phyloP scores from a whole-genome alignment of 768 basidiomycete genomes.

The Neoboletus brunneissimus region DNA sequence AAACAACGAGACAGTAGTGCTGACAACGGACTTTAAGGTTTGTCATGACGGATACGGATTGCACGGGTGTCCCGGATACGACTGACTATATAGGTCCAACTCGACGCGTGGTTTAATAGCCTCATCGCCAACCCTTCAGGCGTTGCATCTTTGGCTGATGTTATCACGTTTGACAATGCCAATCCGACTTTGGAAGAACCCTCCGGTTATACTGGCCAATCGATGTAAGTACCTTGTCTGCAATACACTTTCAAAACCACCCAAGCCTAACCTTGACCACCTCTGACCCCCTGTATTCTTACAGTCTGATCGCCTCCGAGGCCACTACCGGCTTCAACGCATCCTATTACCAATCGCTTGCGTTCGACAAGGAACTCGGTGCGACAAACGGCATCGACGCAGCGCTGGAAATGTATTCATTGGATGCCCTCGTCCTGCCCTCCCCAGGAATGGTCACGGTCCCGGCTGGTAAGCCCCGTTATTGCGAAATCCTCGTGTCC shows the following conservation, averaged over 20 bases:
- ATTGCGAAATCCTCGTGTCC: not conserved
- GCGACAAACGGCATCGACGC: constrained; percentile 54
- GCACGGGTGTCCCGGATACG: not conserved
- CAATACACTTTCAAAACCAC: not conserved
- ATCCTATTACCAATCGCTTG: constrained; percentile 44
- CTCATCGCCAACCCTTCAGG: constrained; percentile 55
- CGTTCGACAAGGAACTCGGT: constrained; percentile 46
- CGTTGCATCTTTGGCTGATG: constrained; percentile 54
- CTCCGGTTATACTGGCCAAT: constrained; percentile 34
- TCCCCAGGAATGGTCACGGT: constrained; percentile 21
- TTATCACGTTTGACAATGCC: constrained; percentile 53
- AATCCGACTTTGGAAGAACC: constrained; percentile 48
- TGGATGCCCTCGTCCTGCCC: constrained; percentile 53
- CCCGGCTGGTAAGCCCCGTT: constrained; percentile 20
- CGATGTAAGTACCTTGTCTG: constrained; percentile 30
- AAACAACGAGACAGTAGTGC: constrained; percentile 53
- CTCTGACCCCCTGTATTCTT: not conserved
- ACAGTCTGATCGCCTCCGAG: constrained; percentile 24
- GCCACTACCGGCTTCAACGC: constrained; percentile 29
- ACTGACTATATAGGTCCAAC: constrained; percentile 40
- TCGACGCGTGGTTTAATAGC: constrained; percentile 46
- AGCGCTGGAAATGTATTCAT: constrained; percentile 39
- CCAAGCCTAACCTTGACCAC: too few species aligned
- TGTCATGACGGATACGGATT: not conserved
- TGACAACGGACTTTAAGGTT: constrained; percentile 61